phyloP scores from a whole-genome alignment of 1,284 basidiomycete genomes.

The Rhodotorula mucilaginosa region DNA sequence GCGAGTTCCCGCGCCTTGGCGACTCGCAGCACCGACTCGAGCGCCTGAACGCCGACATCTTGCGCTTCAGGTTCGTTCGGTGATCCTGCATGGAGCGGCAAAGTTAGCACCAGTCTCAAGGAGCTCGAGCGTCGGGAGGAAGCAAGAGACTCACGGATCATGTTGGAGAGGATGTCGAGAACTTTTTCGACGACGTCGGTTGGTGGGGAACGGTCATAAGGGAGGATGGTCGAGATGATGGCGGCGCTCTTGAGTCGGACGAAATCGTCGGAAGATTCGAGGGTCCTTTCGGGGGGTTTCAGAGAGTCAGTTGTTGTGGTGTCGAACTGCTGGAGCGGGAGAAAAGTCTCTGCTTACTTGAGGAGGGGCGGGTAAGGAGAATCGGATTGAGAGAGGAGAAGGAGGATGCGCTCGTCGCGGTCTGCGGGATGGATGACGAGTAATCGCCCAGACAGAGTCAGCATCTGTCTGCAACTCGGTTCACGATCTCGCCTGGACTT shows the following conservation, averaged over 20 bases:
- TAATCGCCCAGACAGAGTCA: no score
- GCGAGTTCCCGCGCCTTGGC: conserved; percentile 65
- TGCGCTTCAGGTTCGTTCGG: conserved; percentile 61
- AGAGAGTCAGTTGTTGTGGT: background rate
- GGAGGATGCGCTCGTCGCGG: conserved; percentile 46
- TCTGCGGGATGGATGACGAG: conserved; percentile 20
- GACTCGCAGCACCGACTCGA: conserved; percentile 79
- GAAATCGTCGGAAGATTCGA: conserved; percentile 88
- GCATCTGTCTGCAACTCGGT: no score
- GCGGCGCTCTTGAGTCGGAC: conserved; percentile 84
- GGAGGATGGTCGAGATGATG: conserved; percentile 80
- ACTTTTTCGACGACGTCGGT: conserved; percentile 28
- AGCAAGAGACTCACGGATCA: conserved; percentile 38
- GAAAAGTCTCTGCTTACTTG: conserved; percentile 56
- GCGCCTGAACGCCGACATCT: conserved; percentile 84
- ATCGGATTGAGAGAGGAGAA: conserved; percentile 57
- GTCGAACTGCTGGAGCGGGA: background rate
- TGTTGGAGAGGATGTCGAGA: conserved; percentile 16
- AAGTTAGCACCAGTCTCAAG: no score
- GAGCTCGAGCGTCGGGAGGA: no score
- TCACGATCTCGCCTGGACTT: no score
- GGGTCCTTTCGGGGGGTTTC: conserved; percentile 55
- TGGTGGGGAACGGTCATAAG: conserved; percentile 51
- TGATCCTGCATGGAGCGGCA: conserved; percentile 8
- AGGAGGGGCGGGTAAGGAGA: conserved; percentile 80